phyloP scores from a whole-genome alignment of 805 yeast species.

The Phaffomyces thermotolerans region DNA sequence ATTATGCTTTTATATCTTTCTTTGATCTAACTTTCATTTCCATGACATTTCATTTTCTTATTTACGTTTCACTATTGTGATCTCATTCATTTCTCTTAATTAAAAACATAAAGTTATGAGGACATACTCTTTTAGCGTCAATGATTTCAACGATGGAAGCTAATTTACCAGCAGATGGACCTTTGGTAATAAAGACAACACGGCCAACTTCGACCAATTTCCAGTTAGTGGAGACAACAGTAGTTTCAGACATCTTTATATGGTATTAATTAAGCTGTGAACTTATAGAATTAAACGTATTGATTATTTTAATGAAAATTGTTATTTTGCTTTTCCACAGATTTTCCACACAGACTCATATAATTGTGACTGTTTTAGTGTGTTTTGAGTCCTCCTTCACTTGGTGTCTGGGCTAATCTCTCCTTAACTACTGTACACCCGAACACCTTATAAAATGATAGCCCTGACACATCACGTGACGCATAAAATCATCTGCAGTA shows the following conservation, averaged over 20 bases:
- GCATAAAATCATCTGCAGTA: too few relatives aligned
- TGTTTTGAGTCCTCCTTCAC: not conserved
- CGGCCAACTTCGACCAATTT: conserved; percentile 99
- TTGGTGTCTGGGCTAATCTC: not conserved
- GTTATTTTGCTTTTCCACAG: conserved; percentile 2
- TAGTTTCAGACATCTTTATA: conserved; percentile 55
- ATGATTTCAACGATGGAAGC: conserved; percentile 98
- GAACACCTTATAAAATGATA: too few relatives aligned
- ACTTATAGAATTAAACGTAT: conserved; percentile 1
- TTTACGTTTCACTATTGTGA: not conserved
- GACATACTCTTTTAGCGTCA: conserved; percentile 96
- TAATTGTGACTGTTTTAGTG: conserved; percentile 1
- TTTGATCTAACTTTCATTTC: too few relatives aligned
- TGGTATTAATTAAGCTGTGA: conserved; percentile 4
- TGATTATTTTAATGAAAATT: conserved; percentile 9
- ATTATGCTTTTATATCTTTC: too few relatives aligned
- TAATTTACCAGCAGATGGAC: conserved; percentile 66
- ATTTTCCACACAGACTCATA: conserved; percentile 4
- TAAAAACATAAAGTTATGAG: not conserved
- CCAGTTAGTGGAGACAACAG: conserved; percentile 97
- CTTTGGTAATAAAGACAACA: conserved; percentile 87
- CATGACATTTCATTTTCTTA: not conserved
- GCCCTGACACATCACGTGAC: too few relatives aligned
- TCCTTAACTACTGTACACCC: not conserved
- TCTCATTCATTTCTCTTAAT: not conserved